Base-by-base conservation (phyloP, 306 rosid species). In the Corylus avellana region DNA sequence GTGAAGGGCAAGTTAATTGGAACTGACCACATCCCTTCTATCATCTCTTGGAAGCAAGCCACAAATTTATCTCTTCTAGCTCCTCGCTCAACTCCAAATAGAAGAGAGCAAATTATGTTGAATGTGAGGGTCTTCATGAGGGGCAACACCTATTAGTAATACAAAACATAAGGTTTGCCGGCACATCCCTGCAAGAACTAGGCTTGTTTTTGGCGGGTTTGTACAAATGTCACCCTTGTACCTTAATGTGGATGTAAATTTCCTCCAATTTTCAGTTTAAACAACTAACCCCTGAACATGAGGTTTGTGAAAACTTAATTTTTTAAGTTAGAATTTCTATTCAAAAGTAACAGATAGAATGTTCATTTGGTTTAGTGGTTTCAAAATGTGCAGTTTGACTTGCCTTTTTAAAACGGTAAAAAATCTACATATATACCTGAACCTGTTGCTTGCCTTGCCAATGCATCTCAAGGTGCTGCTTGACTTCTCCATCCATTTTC, bases 361-460 rank as follows among this genome's bases (percentile, higher is more conserved):
- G 35, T 32, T 32, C 35, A 32, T 32, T 32, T 32, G 35, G 35
- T 32, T 32, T 32, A 32, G 35, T 0, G 35, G 35, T 32, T 32
- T 32, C 35, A 1, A 32, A 32, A 32, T 32, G 35, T 32, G 35
- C 35, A 32, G 35, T 32, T 32, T 32, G 35, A 32, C 35, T 32
- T 32, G 35, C 35, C 35, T 32, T 32, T 32, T 2, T 32, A 32
- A 32, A 32, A 32, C 3, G 35, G 35, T 32, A 32, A 32, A 32
- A 32, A 1, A 32, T 32, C 35, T 32, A 32, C 35, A 22, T 22
- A 22, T 22, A 22, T 22, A 89, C 96, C 73, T 80, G 82, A 55
- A 90, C 84, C 66, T 88, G 76, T 35, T 87, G 84, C 75, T 87
- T 84, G 22, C 90, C 92, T n/a, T 88, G 69, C 97, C 98, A 92